These are phyloP conservation scores for Plenodomus biglobosus DNA, from an alignment of 2,329 filamentous ascomycete species.

Conservation along the genomic window DNA sequence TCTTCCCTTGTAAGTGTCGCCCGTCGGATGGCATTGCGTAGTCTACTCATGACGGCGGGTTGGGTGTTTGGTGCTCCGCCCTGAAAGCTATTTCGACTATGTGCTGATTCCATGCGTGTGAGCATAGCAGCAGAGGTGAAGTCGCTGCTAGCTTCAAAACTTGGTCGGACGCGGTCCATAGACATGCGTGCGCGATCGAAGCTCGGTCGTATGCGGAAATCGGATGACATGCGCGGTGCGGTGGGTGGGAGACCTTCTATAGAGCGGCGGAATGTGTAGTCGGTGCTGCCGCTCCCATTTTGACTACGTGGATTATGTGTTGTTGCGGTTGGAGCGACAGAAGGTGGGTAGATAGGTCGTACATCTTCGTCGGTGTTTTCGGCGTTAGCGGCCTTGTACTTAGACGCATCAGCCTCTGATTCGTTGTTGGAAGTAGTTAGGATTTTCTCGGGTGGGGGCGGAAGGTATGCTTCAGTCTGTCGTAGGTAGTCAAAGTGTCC, in stretches of 20 bases:
- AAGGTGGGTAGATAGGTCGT: slow-evolving; percentile 90
- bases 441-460: slow-evolving; percentile 47
- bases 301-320: slow-evolving; percentile 77
- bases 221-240: slow-evolving; percentile 33
- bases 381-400: slow-evolving; percentile 46
- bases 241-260: slow-evolving; percentile 35
- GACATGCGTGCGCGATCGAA: slow-evolving; percentile 84
- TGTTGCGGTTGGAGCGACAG: slow-evolving; percentile 70
- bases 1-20: slow-evolving; percentile 39
- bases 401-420: slow-evolving; percentile 55
- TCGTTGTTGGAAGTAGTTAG: slow-evolving; percentile 55
- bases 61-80: slow-evolving; percentile 14
- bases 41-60: slow-evolving; percentile 27
- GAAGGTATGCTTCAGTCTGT: slow-evolving; percentile 54
- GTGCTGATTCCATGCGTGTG: slow-evolving; percentile 74
- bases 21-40: slow-evolving; percentile 37
- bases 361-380: slow-evolving; percentile 75
- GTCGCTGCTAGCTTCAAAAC: slow-evolving; percentile 84
- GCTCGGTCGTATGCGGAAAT: slow-evolving; percentile 65
- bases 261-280: slow-evolving; percentile 65
- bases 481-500: slow-evolving; percentile 80
- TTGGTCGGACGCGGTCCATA: slow-evolving; percentile 80
- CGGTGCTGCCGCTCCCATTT: slow-evolving; percentile 91
- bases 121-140: slow-evolving; percentile 89
- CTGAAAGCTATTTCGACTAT: slow-evolving; percentile 36